Evolutionary conservation across 202 grass and related monocot species (phyloP).

Genomic region (Digitaria exilis): DNA sequence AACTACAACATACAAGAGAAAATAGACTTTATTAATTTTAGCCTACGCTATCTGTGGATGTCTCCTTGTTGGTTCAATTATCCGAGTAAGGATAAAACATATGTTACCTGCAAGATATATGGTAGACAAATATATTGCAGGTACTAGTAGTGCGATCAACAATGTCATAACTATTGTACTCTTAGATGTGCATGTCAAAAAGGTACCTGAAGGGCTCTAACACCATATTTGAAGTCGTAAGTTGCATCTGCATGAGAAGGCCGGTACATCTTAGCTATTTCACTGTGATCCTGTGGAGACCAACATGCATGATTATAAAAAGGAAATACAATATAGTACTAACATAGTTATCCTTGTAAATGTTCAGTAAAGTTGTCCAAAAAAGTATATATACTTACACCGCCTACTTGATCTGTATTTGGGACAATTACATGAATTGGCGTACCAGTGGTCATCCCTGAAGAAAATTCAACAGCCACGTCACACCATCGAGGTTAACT

Average conservation of each 20-base stretch:
- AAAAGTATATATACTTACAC: slow-evolving; percentile 54
- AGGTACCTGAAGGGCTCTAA: slow-evolving; percentile 88
- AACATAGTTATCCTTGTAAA: background rate
- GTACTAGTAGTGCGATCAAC: background rate
- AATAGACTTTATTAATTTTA: no score
- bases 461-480: slow-evolving; percentile 32
- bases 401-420: slow-evolving; percentile 98
- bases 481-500: no score
- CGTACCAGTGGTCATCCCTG: slow-evolving; percentile 90
- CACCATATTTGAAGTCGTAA: slow-evolving; percentile 95
- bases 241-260: slow-evolving; percentile 95
- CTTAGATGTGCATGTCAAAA: slow-evolving; percentile 18
- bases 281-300: slow-evolving; percentile 79
- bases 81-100: no score
- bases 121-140: no score
- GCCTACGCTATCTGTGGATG: no score
- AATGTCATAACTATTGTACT: background rate
- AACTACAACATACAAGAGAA: no score
- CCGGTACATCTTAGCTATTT: slow-evolving; percentile 87
- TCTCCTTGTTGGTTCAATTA: no score
- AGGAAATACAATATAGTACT: no score
- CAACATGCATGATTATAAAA: slow-evolving; percentile 33
- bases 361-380: background rate
- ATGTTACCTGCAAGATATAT: no score
- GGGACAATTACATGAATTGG: slow-evolving; percentile 87